Evolutionary conservation across 768 basidiomycete genomes (phyloP), one percentile per base, ranked within the genome.

Genomic region (Rhizopogon vesiculosus): DNA sequence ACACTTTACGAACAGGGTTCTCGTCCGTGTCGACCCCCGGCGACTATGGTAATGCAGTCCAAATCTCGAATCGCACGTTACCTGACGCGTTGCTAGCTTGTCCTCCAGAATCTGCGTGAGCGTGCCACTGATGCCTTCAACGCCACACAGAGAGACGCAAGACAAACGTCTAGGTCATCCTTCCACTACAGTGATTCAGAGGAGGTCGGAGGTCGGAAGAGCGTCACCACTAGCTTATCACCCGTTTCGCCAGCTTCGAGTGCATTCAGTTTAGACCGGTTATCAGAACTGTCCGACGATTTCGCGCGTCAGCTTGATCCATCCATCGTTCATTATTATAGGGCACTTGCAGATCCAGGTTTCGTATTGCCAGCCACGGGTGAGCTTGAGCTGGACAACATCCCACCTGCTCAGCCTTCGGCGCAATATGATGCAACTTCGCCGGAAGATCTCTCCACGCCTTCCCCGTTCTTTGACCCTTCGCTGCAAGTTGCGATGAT

Each of bases 1-100:
- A 59, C 68, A 1, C 68, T 80, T 51, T 81, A 76, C 51, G 72
- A 77, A 54, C 69, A 76, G 60, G 76, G 76, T 2, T 78, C 78
- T 3, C 53, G 54, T 25, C 53, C 55, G 5, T 76, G 74, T 61
- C 70, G 75, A 16, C 72, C 77, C 1, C 70, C 69, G 5, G 56
- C 65, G 7, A 69, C 71, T 25, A 56, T 72, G 59, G 78, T 78
- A 58, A 46, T 31, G 16, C 38, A 38, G 10, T n/a, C 8, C 33
- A 38, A 16, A 13, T 10, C 33, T 16, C n/a, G n/a, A 39, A 38
- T 10, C 12, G 35, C 5, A 31, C 45, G 49, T 42, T 38, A 31
- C 51, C 41, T 40, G 46, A 64, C 7, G 12, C 40, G 56, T 41
- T 53, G 38, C 7, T 51, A 77, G 78, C 59, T 62, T 18, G 73